phyloP scores from a whole-genome alignment of 768 basidiomycete genomes.

The Boletus eberwhitei region DNA sequence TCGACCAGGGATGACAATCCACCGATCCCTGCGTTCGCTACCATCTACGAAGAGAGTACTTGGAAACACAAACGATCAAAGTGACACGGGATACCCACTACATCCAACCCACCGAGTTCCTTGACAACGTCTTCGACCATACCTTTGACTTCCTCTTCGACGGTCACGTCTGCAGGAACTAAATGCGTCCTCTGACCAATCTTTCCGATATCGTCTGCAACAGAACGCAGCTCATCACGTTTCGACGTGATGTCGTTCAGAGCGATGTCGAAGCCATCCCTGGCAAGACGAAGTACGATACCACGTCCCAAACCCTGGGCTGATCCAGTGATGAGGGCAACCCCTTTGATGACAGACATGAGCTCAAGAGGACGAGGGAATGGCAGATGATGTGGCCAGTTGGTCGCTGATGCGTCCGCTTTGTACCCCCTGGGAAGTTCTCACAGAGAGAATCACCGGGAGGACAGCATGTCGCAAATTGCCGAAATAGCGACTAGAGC shows the following conservation, averaged over 20 bases:
- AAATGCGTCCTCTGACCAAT: conserved; percentile 12
- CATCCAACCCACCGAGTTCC: conserved; percentile 6
- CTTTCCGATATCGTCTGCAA: conserved; percentile 9
- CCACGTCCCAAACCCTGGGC: conserved; percentile 29
- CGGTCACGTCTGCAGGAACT: conserved; percentile 13
- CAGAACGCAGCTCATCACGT: conserved; percentile 1
- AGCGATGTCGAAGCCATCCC: conserved; percentile 27
- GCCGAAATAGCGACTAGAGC: background rate
- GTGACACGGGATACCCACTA: background rate
- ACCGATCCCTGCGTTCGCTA: conserved; percentile 15
- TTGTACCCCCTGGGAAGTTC: background rate
- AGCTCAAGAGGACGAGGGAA: background rate
- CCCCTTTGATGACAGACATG: conserved; percentile 23
- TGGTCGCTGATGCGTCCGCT: background rate
- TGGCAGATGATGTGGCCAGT: no score
- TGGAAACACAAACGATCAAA: no score
- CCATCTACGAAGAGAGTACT: conserved; percentile 4
- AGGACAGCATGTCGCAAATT: background rate
- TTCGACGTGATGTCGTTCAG: conserved; percentile 28
- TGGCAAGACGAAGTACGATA: conserved; percentile 18
- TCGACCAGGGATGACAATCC: background rate
- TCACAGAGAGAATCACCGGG: no score
- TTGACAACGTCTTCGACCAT: conserved; percentile 2
- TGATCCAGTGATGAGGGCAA: conserved; percentile 31
- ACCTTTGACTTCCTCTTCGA: conserved; percentile 3